These are phyloP conservation scores for Alternaria gansuensis DNA, from an alignment of 2,329 filamentous ascomycete genomes.

Conservation along the genomic window DNA sequence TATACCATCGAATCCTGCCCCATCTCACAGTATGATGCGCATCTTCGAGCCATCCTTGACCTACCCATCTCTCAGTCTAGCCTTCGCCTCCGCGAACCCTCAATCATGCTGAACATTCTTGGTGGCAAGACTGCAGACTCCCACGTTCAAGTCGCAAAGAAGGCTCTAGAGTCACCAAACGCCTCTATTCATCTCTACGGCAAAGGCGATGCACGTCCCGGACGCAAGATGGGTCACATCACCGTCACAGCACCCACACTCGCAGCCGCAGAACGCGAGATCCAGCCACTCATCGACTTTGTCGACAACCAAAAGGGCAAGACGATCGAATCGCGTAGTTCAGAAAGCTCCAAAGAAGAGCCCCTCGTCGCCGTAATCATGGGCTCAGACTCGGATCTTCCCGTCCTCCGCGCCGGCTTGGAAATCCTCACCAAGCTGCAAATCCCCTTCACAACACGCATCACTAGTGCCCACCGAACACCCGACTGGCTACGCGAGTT, in stretches of 20 bases:
- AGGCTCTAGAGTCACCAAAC: slow-evolving; percentile 66
- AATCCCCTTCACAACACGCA: slow-evolving; percentile 76
- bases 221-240: slow-evolving; percentile 94
- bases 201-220: slow-evolving; percentile 82
- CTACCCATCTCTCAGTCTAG: slow-evolving; percentile 63
- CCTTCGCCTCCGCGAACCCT: slow-evolving; percentile 66
- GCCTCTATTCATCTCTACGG: slow-evolving; percentile 86
- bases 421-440: slow-evolving; percentile 72
- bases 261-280: slow-evolving; percentile 71
- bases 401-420: slow-evolving; percentile 71
- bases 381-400: slow-evolving; percentile 82
- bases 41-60: slow-evolving; percentile 83
- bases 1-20: slow-evolving; percentile 93
- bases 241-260: slow-evolving; percentile 78
- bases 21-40: slow-evolving; percentile 90
- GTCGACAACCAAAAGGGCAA: slow-evolving; percentile 65
- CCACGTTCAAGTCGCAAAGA: slow-evolving; percentile 66
- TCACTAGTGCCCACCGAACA: slow-evolving; percentile 74
- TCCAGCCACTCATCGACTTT: slow-evolving; percentile 73
- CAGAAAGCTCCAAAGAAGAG: slow-evolving; percentile 27
- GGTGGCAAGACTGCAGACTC: slow-evolving; percentile 68
- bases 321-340: slow-evolving; percentile 32
- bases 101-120: slow-evolving; percentile 69
- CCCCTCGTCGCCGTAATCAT: slow-evolving; percentile 80
- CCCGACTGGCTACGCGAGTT: slow-evolving; percentile 59